phyloP scores from a whole-genome alignment of 306 rosid genomes.

The Vicia faba region DNA sequence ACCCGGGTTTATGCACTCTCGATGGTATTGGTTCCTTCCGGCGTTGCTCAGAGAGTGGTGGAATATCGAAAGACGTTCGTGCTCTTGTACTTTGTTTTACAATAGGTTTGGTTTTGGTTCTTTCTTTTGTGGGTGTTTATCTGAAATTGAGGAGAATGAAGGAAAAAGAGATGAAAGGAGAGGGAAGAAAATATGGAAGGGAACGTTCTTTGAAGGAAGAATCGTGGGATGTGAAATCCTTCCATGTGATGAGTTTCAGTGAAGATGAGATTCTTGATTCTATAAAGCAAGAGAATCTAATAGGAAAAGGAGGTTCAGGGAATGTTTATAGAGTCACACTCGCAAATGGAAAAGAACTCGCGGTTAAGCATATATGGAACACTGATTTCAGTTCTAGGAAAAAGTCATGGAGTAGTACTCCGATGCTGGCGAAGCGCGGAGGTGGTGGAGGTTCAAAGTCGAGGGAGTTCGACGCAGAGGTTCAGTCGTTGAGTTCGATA shows the following conservation, averaged over 20 bases:
- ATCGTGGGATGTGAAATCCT: constrained; percentile 87
- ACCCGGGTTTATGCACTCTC: constrained; percentile 64
- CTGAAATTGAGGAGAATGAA: constrained; percentile 38
- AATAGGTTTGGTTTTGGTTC: constrained; percentile 38
- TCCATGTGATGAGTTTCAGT: constrained; percentile 74
- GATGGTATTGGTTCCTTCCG: constrained; percentile 42
- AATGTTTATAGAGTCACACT: constrained; percentile 73
- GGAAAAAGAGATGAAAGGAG: not conserved
- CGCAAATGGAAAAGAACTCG: constrained; percentile 71
- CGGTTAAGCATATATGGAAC: constrained; percentile 95
- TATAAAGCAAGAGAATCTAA: constrained; percentile 75
- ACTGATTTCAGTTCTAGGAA: constrained; percentile 37
- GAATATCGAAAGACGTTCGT: constrained; percentile 49
- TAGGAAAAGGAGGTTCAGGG: constrained; percentile 93
- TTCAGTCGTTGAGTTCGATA: constrained; percentile 73
- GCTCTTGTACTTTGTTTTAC: constrained; percentile 58
- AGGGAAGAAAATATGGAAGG: constrained; percentile 45
- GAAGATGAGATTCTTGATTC: constrained; percentile 90
- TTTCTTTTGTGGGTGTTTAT: constrained; percentile 41
- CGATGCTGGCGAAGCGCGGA: constrained; percentile 52
- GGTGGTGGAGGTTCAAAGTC: constrained; percentile 44
- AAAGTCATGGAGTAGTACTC: constrained; percentile 47
- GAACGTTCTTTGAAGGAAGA: constrained; percentile 71
- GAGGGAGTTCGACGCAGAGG: constrained; percentile 80
- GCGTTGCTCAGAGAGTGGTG: constrained; percentile 50